Conservation (phyloP, 2,329 filamentous ascomycete species). For the Curvularia lunata region DNA sequence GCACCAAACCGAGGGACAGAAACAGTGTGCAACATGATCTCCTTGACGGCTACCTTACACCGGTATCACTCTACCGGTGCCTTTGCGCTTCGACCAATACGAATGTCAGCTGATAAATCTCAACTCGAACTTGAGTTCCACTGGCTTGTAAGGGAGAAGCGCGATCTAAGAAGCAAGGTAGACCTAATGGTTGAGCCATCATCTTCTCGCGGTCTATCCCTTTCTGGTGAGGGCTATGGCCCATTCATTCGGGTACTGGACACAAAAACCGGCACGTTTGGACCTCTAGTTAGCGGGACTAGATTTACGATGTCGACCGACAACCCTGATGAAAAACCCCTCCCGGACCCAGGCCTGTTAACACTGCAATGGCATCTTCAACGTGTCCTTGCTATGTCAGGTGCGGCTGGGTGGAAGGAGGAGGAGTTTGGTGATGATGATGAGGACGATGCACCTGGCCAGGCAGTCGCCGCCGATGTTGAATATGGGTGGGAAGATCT, state of each 20-base stretch:
- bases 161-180: slow-evolving; percentile 11
- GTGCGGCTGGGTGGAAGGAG: slow-evolving; percentile 24
- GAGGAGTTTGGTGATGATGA: slow-evolving; percentile 16
- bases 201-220: not conserved
- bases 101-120: slow-evolving; percentile 25
- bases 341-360: slow-evolving; percentile 27
- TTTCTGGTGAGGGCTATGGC: slow-evolving; percentile 2
- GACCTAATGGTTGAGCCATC: slow-evolving; percentile 10
- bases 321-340: slow-evolving; percentile 18
- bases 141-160: slow-evolving; percentile 22
- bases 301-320: slow-evolving; percentile 26
- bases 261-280: not conserved
- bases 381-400: slow-evolving; percentile 28
- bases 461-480: slow-evolving; percentile 5
- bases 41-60: slow-evolving; percentile 19
- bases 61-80: slow-evolving; percentile 21
- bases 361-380: slow-evolving; percentile 28
- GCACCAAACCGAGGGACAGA: slow-evolving; percentile 13
- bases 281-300: slow-evolving; percentile 14
- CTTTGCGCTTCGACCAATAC: slow-evolving; percentile 27
- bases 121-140: slow-evolving; percentile 29
- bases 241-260: not conserved
- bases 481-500: slow-evolving; percentile 15
- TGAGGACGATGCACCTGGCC: slow-evolving; percentile 3
- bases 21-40: slow-evolving; percentile 28